phyloP scores from a whole-genome alignment of 306 rosid genomes.

The Sicyos edulis region DNA sequence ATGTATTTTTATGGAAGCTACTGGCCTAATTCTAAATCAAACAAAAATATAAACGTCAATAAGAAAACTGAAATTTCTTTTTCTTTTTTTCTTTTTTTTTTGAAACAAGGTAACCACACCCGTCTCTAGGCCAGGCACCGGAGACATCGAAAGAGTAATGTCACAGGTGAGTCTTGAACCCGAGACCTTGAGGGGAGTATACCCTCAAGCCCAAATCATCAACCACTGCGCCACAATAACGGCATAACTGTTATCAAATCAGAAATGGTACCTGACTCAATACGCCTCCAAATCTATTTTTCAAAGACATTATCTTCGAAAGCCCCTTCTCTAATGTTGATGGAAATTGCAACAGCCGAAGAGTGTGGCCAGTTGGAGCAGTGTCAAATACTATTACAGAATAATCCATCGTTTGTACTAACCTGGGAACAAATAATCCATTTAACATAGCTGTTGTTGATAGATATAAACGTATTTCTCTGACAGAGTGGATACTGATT shows the following conservation, averaged over 20 bases:
- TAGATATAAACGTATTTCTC: background rate
- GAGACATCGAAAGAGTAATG: no score
- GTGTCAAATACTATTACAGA: conserved; percentile 96
- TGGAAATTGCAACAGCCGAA: conserved; percentile 93
- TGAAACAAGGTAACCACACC: no score
- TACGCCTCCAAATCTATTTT: conserved; percentile 86
- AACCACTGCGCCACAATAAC: background rate
- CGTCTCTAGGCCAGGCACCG: no score
- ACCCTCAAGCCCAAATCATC: no score
- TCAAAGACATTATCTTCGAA: conserved; percentile 86
- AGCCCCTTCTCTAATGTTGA: conserved; percentile 94
- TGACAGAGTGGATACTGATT: background rate
- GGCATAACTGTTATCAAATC: background rate
- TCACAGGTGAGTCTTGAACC: no score
- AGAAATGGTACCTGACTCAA: conserved; percentile 61
- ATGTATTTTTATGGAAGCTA: background rate
- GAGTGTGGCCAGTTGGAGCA: conserved; percentile 99
- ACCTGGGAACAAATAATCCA: conserved; percentile 40
- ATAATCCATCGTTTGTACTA: conserved; percentile 98
- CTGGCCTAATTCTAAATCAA: background rate
- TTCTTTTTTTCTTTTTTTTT: no score
- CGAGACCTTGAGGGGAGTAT: no score
- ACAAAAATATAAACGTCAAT: background rate
- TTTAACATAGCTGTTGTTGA: background rate
- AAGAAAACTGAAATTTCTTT: no score